These are phyloP conservation scores for Mycosphaerella sp. DNA, from an alignment of 2,329 filamentous ascomycete species.

Conservation along the genomic window DNA sequence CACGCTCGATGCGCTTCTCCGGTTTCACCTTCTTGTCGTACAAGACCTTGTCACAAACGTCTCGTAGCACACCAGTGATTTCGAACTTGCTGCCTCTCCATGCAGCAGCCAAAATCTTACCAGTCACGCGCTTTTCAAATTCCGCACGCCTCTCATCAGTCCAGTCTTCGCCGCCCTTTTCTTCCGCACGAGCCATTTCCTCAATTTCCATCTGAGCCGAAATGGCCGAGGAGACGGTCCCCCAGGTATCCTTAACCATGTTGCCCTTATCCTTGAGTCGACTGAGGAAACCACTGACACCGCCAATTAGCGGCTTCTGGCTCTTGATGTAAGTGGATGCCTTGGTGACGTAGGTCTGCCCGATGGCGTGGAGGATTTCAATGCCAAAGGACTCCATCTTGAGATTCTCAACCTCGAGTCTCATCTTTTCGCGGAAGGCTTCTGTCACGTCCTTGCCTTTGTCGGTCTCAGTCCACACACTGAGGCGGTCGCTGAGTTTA, in stretches of 20 bases:
- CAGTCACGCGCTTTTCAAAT: slow-evolving; percentile 91
- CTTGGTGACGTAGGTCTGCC: slow-evolving; percentile 83
- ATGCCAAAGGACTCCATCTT: slow-evolving; percentile 99
- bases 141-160: slow-evolving; percentile 95
- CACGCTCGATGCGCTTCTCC: slow-evolving; percentile 81
- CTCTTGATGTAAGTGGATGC: slow-evolving; percentile 82
- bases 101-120: slow-evolving; percentile 94
- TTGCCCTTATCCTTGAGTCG: slow-evolving; percentile 94
- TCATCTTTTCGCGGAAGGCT: slow-evolving; percentile 90
- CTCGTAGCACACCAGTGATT: slow-evolving; percentile 90
- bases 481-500: slow-evolving; percentile 84
- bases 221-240: slow-evolving; percentile 90
- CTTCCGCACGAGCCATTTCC: slow-evolving; percentile 95
- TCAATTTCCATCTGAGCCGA: slow-evolving; percentile 98
- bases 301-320: slow-evolving; percentile 78
- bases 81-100: slow-evolving; percentile 97
- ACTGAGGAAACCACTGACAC: slow-evolving; percentile 90
- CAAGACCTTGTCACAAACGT: slow-evolving; percentile 86
- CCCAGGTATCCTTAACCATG: slow-evolving; percentile 97
- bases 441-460: slow-evolving; percentile 75
- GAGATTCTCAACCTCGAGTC: slow-evolving; percentile 90
- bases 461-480: slow-evolving; percentile 96
- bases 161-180: slow-evolving; percentile 93
- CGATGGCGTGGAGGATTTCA: slow-evolving; percentile 93
- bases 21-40: slow-evolving; percentile 72